Conservation (phyloP, 2,329 filamentous ascomycete genomes). For the Dissoconium aciculare region DNA sequence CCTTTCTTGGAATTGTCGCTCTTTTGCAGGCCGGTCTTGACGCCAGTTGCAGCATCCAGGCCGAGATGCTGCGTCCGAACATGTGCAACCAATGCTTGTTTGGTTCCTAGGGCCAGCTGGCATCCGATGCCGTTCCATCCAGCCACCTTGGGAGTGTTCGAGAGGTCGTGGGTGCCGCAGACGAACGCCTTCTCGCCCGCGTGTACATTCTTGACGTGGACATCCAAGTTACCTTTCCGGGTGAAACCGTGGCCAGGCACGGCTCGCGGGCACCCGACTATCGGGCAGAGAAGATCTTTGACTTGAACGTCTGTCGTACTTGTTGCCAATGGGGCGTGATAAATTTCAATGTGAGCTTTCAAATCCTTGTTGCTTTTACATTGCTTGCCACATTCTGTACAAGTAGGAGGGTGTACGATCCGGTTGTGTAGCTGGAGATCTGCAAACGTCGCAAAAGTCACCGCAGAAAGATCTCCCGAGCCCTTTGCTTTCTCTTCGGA, state of each 20-base stretch:
- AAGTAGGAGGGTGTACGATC: slow-evolving; percentile 55
- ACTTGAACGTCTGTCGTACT: no score
- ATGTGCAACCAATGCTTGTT: slow-evolving; percentile 68
- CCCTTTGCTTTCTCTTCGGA: no score
- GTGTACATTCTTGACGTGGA: slow-evolving; percentile 65
- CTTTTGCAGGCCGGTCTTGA: slow-evolving; percentile 4
- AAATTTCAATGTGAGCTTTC: slow-evolving; percentile 61
- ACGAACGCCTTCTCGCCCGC: slow-evolving; percentile 53
- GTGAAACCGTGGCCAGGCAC: slow-evolving; percentile 62
- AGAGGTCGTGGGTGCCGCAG: neutral
- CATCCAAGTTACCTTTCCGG: slow-evolving; percentile 65
- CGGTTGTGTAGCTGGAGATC: slow-evolving; percentile 61
- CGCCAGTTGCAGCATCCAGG: slow-evolving; percentile 20
- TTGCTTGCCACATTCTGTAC: slow-evolving; percentile 55
- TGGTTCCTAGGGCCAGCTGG: slow-evolving; percentile 59
- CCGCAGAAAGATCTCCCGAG: no score
- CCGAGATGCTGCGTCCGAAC: slow-evolving; percentile 68
- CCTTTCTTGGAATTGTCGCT: slow-evolving; percentile 3
- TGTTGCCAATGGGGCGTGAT: slow-evolving; percentile 46
- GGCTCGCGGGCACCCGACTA: slow-evolving; percentile 45
- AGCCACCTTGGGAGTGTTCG: neutral
- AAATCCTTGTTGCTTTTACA: slow-evolving; percentile 54
- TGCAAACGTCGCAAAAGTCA: slow-evolving; percentile 52
- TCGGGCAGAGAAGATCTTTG: slow-evolving; percentile 13
- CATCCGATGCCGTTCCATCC: slow-evolving; percentile 54